A percentile compares a stretch with the other conserved stretches of the same genome.
Conservation (phyloP, 2,329 filamentous ascomycete species). For the Aspergillus sp. region DNA sequence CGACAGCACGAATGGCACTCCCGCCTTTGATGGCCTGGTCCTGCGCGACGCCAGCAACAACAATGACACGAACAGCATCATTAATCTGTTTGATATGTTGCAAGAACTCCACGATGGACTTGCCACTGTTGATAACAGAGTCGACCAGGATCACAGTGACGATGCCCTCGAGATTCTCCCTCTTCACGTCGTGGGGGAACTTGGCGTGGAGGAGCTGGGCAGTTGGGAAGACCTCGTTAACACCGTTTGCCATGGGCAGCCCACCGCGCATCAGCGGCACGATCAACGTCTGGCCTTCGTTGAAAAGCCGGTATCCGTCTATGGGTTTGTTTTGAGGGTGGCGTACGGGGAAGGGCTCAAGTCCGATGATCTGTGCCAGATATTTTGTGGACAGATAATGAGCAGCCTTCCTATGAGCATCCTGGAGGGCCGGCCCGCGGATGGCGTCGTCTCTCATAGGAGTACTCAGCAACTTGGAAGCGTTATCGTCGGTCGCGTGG, state of each 20-base stretch:
- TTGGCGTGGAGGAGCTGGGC: conserved; percentile 56
- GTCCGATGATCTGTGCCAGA: conserved; percentile 48
- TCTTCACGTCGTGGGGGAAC: conserved; percentile 43
- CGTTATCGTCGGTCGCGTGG: conserved; percentile 49
- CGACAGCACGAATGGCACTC: conserved; percentile 12
- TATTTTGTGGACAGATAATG: conserved; percentile 56
- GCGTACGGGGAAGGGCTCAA: conserved; percentile 51
- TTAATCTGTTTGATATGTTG: conserved; percentile 47
- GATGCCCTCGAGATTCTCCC: conserved; percentile 43
- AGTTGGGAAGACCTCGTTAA: conserved; percentile 55
- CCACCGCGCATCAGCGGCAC: conserved; percentile 65
- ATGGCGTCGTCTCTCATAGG: conserved; percentile 54
- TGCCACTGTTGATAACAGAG: conserved; percentile 62
- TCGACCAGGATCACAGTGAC: conserved; percentile 58
- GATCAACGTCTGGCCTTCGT: conserved; percentile 56
- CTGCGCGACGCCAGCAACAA: conserved; percentile 60
- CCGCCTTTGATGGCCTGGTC: conserved; percentile 28
- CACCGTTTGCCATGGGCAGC: conserved; percentile 62
- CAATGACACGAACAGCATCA: conserved; percentile 49
- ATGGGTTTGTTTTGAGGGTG: conserved; percentile 55
- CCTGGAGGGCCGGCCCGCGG: conserved; percentile 49
- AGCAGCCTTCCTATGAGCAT: conserved; percentile 54
- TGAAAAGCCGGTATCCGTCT: conserved; percentile 48
- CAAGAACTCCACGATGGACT: conserved; percentile 53
- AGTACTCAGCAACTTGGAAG: conserved; percentile 56